Evolutionary conservation across 2,329 filamentous ascomycete species (phyloP).

Genomic region (Monilinia vaccinii-corymbosi): DNA sequence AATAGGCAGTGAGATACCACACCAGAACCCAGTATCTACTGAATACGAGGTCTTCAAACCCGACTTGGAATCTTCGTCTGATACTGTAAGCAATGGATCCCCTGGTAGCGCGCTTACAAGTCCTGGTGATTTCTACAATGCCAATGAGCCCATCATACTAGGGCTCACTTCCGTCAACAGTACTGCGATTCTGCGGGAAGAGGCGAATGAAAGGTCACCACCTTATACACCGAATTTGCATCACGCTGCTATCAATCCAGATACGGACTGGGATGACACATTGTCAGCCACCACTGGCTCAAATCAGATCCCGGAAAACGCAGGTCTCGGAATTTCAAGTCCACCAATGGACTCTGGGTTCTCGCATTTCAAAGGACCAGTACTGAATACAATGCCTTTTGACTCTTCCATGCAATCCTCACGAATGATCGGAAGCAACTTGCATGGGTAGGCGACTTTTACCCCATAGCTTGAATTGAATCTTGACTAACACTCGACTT

Average conservation of each 20-base stretch:
- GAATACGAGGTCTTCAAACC: not conserved
- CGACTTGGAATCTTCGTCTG: not conserved
- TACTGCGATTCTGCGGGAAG: not conserved
- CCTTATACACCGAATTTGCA: not conserved
- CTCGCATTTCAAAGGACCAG: not conserved
- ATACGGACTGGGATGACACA: not conserved
- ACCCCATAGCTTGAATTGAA: not conserved
- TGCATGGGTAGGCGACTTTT: not conserved
- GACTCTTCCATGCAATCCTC: not conserved
- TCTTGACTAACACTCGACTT: not conserved
- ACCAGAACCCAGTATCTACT: not conserved
- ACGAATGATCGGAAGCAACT: not conserved
- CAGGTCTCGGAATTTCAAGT: not conserved
- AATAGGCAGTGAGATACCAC: not conserved
- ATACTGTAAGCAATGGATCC: not conserved
- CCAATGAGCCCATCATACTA: not conserved
- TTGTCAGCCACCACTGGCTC: not conserved
- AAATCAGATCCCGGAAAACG: not conserved
- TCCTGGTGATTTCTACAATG: too few species aligned
- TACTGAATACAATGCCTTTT: not conserved
- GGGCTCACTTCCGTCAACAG: not conserved
- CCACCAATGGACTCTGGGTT: not conserved
- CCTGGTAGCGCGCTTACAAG: not conserved
- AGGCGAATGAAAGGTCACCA: not conserved
- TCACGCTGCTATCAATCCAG: not conserved